Evolutionary conservation across 352 stramenopile genomes (phyloP).

Genomic region (Phytophthora boehmeriae): DNA sequence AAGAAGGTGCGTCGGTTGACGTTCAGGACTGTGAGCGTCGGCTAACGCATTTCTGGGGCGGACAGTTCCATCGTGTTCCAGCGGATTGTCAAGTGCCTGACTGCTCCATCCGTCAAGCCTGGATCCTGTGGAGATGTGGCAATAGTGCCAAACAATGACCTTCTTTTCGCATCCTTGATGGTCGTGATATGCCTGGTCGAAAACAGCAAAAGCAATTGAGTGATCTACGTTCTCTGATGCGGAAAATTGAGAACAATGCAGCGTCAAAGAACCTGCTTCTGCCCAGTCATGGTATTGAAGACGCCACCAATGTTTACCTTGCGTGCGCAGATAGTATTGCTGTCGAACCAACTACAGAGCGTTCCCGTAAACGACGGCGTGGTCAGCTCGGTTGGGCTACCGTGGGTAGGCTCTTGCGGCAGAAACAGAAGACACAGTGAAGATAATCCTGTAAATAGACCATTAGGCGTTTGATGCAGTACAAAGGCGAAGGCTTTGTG

Average conservation of each 20-base stretch:
- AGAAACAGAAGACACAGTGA: too few species aligned
- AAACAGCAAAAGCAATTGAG: slow-evolving; percentile 16
- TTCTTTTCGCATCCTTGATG: slow-evolving; percentile 6
- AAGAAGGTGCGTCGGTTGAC: neutral
- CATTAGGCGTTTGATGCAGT: too few species aligned
- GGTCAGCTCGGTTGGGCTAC: too few species aligned
- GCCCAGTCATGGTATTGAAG: too few species aligned
- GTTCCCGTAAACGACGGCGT: too few species aligned
- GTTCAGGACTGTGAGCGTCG: neutral
- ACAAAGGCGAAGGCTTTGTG: too few species aligned
- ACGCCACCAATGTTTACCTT: too few species aligned
- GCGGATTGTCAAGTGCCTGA: slow-evolving; percentile 6
- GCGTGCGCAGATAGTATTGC: too few species aligned
- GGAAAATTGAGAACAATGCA: slow-evolving; percentile 7
- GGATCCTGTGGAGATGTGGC: slow-evolving; percentile 12
- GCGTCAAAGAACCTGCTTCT: neutral
- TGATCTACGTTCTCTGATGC: slow-evolving; percentile 14
- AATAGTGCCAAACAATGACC: slow-evolving; percentile 11
- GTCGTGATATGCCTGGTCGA: slow-evolving; percentile 10
- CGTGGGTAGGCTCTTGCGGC: too few species aligned
- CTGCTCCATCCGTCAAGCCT: slow-evolving; percentile 3
- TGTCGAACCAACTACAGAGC: too few species aligned
- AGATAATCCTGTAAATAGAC: too few species aligned
- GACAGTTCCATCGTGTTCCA: slow-evolving; percentile 7
- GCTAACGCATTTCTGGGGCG: slow-evolving; percentile 6